phyloP scores from a whole-genome alignment of 1,284 basidiomycete genomes.

The Trichosporon inkin region DNA sequence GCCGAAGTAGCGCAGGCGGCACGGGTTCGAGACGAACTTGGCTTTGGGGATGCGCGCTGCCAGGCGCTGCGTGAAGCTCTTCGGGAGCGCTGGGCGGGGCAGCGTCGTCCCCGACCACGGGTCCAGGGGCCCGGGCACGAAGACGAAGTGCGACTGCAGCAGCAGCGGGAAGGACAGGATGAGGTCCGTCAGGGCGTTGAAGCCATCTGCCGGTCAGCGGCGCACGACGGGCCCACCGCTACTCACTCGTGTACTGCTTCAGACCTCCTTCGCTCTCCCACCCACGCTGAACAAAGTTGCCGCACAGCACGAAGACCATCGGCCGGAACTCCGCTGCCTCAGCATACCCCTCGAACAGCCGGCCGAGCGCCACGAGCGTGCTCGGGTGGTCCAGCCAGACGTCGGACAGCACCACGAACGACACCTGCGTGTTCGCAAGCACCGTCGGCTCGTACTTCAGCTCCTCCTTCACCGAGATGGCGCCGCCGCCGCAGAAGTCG shows the following conservation, averaged over 20 bases:
- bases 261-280: conserved; percentile 75
- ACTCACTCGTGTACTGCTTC: conserved; percentile 74
- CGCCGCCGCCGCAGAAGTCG: conserved; percentile 89
- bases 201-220: conserved; percentile 61
- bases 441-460: conserved; percentile 55
- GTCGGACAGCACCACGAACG: conserved; percentile 93
- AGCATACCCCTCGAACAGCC: conserved; percentile 87
- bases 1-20: conserved; percentile 88
- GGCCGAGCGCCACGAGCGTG: conserved; percentile 71
- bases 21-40: conserved; percentile 85
- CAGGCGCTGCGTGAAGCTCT: conserved; percentile 65
- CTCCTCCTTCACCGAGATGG: conserved; percentile 88
- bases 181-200: conserved; percentile 78
- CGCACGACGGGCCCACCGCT: background rate
- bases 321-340: conserved; percentile 75
- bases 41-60: conserved; percentile 68
- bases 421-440: conserved; percentile 57
- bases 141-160: conserved; percentile 78
- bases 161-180: conserved; percentile 78
- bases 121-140: conserved; percentile 91
- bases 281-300: conserved; percentile 84
- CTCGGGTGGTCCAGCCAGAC: conserved; percentile 70
- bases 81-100: conserved; percentile 74
- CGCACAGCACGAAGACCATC: conserved; percentile 84
- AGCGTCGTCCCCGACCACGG: conserved; percentile 71